Percentiles rank a stretch among this genome's conserved stretches.
phyloP scores from a whole-genome alignment of 1,284 basidiomycete genomes.

The Farysia itapuensis region DNA sequence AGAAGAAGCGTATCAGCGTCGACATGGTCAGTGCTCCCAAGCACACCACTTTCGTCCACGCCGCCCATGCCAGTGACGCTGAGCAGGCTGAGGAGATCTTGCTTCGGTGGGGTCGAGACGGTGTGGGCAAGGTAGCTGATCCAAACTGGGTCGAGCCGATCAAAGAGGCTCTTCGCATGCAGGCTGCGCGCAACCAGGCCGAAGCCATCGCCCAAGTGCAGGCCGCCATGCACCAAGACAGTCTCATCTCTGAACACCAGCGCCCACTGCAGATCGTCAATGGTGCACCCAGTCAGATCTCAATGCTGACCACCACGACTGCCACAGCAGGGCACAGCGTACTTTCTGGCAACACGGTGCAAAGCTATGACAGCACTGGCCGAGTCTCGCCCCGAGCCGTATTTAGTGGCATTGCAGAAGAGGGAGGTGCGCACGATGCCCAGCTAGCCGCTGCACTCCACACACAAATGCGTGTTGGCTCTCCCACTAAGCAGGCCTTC shows the following conservation, averaged over 20 bases:
- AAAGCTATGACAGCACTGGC: slow-evolving; percentile 1
- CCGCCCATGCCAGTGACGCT: slow-evolving; percentile 88
- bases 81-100: slow-evolving; percentile 88
- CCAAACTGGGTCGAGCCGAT: slow-evolving; percentile 79
- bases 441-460: slow-evolving; percentile 24
- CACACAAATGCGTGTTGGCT: slow-evolving; percentile 11
- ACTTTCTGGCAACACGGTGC: slow-evolving; percentile 19
- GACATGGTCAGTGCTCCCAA: slow-evolving; percentile 50
- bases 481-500: slow-evolving; percentile 3
- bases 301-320: slow-evolving; percentile 39
- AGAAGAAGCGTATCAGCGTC: slow-evolving; percentile 54
- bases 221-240: slow-evolving; percentile 60
- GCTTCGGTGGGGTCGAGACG: slow-evolving; percentile 85
- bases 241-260: slow-evolving; percentile 61
- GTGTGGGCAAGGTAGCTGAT: slow-evolving; percentile 72
- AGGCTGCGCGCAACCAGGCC: slow-evolving; percentile 70
- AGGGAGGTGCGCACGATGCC: slow-evolving; percentile 10
- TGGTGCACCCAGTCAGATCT: slow-evolving; percentile 41
- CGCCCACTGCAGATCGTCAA: slow-evolving; percentile 51
- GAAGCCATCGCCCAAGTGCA: slow-evolving; percentile 77
- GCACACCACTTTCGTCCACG: slow-evolving; percentile 64
- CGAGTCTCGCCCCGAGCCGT: slow-evolving; percentile 9
- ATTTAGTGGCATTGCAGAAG: slow-evolving; percentile 39
- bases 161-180: slow-evolving; percentile 73
- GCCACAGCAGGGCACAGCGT: slow-evolving; percentile 44